These are phyloP conservation scores for Pyrrhoderma lamaoense DNA, from an alignment of 1,284 basidiomycete genomes.

Conservation along the genomic window DNA sequence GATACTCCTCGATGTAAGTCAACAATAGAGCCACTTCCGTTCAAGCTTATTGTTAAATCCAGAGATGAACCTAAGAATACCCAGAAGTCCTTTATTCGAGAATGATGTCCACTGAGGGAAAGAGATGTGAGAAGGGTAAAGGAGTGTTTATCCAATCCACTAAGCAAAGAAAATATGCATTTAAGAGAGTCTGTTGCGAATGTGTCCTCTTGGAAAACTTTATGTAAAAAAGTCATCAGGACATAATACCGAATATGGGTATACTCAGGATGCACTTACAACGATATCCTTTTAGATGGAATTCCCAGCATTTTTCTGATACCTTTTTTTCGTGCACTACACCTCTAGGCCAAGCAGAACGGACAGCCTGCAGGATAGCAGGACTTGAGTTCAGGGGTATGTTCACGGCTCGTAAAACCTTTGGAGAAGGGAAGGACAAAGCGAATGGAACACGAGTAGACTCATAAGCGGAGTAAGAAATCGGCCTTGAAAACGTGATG, in stretches of 20 bases:
- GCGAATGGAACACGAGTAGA: conserved; percentile 46
- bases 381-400: conserved; percentile 69
- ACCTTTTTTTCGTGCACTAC: conserved; percentile 71
- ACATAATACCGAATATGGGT: conserved; percentile 5
- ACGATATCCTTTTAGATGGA: conserved; percentile 73
- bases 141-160: conserved; percentile 57
- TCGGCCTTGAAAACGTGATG: conserved; percentile 48
- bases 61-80: conserved; percentile 52
- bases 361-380: conserved; percentile 70
- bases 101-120: conserved; percentile 53
- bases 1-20: conserved; percentile 21
- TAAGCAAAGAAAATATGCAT: conserved; percentile 61
- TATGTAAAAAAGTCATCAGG: conserved; percentile 16
- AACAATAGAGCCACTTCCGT: conserved; percentile 25
- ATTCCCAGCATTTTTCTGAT: conserved; percentile 63
- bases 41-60: conserved; percentile 27
- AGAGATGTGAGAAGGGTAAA: conserved; percentile 64
- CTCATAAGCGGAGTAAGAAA: conserved; percentile 16
- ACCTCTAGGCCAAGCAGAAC: conserved; percentile 70
- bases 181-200: conserved; percentile 70
- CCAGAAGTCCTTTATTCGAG: conserved; percentile 72
- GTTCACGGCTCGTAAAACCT: conserved; percentile 59
- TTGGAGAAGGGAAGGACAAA: conserved; percentile 63
- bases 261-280: conserved; percentile 38
- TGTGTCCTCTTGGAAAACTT: conserved; percentile 73